Evolutionary conservation across 257 asterid genomes (phyloP), one percentile per base, ranked within the genome.

Genomic region (Jacaranda mimosifolia): DNA sequence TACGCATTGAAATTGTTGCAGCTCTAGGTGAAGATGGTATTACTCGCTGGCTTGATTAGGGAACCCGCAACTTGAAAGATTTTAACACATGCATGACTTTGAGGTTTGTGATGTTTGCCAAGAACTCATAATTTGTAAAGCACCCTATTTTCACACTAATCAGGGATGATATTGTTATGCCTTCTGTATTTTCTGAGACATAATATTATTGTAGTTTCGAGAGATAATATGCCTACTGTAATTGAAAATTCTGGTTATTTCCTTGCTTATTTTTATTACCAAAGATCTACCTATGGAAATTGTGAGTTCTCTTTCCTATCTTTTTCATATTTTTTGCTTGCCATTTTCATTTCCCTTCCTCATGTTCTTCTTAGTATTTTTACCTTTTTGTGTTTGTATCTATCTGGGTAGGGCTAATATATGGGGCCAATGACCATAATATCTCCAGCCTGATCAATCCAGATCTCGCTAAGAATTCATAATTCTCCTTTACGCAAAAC

Each of bases 21-120:
- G 90, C 97, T 11, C 85, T 88, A 19, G 98, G 98, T 59, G 98
- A 96, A 80, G 99, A 96, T 64, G 99, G 99, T 35, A 85, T 96
- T 26, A 88, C 98, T 57, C 96, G 98, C 77, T 96, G 99, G 99
- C 96, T 96, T 69, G 97, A 93, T 80, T 93, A 93, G 83, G 82
- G 48, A 75, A 43, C 64, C 71, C 15, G 72, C 36, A 63, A 12
- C 7, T 68, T 1, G 7, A 69, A 40, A 49, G 19, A 40, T 8
- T 35, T 42, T 58, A 15, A 35, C 17, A 52, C 43, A 70, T 40
- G 40, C 81, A 53, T 81, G 49, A 57, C 26, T 7, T 78, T 63
- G 74, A 73, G 70, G 78, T 75, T 84, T 81, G 81, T 70, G 79
- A 52, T 75, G 64, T 70, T 77, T 74, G 48, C 53, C 55, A 49